Base-by-base conservation (phyloP, 441 rosid genomes). In the Euphorbia celastroides region DNA sequence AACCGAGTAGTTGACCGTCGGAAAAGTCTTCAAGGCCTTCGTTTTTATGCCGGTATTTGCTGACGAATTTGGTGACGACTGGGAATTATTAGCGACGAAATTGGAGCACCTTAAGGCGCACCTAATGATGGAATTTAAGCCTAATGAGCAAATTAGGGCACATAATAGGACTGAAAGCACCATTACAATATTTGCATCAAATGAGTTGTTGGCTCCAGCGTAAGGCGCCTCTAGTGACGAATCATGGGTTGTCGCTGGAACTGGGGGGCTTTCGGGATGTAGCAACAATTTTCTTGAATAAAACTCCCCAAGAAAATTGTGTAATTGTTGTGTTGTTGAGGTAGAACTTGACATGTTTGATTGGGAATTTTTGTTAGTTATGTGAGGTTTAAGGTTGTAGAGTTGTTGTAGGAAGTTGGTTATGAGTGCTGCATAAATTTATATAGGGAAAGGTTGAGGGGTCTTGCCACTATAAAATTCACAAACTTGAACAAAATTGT, bases 121-220 rank as follows among this genome's bases (percentile, higher is more conserved):
- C 7, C 94, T 88, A 17, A 86, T 80, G 7, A 88, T 79, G 1
- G 90, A 84, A 57, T 87, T 85, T 8, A 90, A 69, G 3, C 93
- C 89, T 12, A 88, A 79, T 20, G 88, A 90, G 70, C 95, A 86
- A 5, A 88, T 74, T 66, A 90, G 50, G 0, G 93, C 92, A 50
- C 88, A 90, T 19, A 90, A 84, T 71, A 88, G 70, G 67, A 91
- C 89, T 31, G 93, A 91, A 7, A 88, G 75, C 32, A 89, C 88
- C 58, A 89, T 88, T 66, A 92, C 96, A 93, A 92, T 88, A 77
- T 89, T 89, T 46, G 96, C 84, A 70, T 92, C 96, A 38, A 92
- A 89, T 65, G 72, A 78, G 75, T 67, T 81, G 31, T 79, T 75
- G 13, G 50, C 50, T 13, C 63, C 66, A 2, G 60, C 38, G 25